Conservation (phyloP, 805 yeast genomes). For the Nakazawaea ambrosiae region DNA sequence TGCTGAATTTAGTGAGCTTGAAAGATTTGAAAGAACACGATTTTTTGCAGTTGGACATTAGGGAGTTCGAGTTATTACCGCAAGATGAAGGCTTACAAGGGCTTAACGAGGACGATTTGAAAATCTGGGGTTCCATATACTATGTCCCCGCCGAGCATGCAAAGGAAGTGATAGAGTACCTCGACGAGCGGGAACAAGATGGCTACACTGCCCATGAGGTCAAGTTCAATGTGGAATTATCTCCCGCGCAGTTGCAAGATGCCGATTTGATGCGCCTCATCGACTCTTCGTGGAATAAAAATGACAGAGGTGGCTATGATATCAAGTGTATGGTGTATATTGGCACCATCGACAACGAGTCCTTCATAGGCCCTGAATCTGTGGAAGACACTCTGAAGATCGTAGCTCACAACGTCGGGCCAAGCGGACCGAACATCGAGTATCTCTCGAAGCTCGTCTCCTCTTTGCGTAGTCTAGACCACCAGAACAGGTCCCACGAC, state of each 20-base stretch:
- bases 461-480: constrained; percentile 37
- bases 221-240: constrained; percentile 45
- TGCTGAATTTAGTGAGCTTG: constrained; percentile 68
- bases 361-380: constrained; percentile 80
- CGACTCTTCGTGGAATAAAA: constrained; percentile 20
- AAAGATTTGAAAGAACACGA: constrained; percentile 39
- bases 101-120: constrained; percentile 36
- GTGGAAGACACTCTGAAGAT: constrained; percentile 51
- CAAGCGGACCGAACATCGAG: constrained; percentile 75
- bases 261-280: constrained; percentile 18
- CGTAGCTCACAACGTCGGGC: constrained; percentile 57
- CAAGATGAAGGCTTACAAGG: constrained; percentile 14
- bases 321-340: constrained; percentile 67
- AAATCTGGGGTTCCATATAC: constrained; percentile 79
- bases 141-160: constrained; percentile 64
- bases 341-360: constrained; percentile 73
- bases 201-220: constrained; percentile 73
- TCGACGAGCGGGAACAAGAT: constrained; percentile 82
- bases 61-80: constrained; percentile 16
- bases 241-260: constrained; percentile 13
- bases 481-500: constrained; percentile 25
- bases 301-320: constrained; percentile 28
- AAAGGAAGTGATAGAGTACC: constrained; percentile 52
- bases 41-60: constrained; percentile 35
- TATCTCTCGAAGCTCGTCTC: constrained; percentile 51